Conservation (phyloP, 2,329 filamentous ascomycete genomes). For the Exophiala oligosperma region DNA sequence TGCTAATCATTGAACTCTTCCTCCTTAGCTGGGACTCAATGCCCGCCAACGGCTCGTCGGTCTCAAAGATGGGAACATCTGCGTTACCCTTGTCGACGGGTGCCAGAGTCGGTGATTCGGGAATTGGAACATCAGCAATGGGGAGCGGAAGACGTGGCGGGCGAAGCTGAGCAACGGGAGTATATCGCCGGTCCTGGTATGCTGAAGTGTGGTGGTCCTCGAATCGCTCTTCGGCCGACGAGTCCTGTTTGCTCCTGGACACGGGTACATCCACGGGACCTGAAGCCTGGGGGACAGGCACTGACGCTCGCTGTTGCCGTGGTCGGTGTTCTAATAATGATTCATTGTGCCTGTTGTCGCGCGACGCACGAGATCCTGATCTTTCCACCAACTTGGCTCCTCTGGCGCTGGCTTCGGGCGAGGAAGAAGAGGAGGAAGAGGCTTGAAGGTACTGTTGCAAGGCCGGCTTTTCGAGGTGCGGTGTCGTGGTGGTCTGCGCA, state of each 20-base stretch:
- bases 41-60: constrained; percentile 43
- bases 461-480: constrained; percentile 34
- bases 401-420: constrained; percentile 34
- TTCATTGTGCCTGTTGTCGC: constrained; percentile 16
- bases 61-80: constrained; percentile 55
- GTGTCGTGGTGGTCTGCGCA: constrained; percentile 39
- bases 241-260: constrained; percentile 27
- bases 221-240: constrained; percentile 20
- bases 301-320: constrained; percentile 11
- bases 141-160: constrained; percentile 88
- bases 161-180: constrained; percentile 29
- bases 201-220: constrained; percentile 21
- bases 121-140: constrained; percentile 89
- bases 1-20: constrained; percentile 57
- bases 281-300: constrained; percentile 18
- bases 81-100: constrained; percentile 63
- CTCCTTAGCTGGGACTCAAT: constrained; percentile 55
- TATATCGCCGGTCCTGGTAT: constrained; percentile 24
- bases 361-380: constrained; percentile 20
- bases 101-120: constrained; percentile 84
- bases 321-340: constrained; percentile 11
- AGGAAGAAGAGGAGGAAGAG: constrained; percentile 20
- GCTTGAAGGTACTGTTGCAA: constrained; percentile 45
- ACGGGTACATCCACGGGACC: constrained; percentile 31
- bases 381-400: constrained; percentile 18